Evolutionary conservation across 1,284 basidiomycete genomes (phyloP).

Genomic region (Rhodotorula sp.): DNA sequence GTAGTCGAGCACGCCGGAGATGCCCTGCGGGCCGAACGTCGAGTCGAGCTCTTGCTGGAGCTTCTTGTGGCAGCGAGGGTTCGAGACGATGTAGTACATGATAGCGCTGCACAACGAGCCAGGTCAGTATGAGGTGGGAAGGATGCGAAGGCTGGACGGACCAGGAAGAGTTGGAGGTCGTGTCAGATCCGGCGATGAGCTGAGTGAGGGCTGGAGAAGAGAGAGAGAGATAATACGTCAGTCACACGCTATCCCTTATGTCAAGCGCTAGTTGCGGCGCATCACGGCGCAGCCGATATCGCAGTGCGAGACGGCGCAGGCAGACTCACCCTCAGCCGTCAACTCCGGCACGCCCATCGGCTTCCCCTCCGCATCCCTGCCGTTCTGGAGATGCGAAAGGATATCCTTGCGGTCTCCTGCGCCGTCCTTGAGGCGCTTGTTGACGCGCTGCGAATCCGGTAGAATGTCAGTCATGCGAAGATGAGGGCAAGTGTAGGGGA

Average conservation of each 20-base stretch:
- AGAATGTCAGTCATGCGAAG: conserved; percentile 49
- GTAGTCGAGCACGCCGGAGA: conserved; percentile 41
- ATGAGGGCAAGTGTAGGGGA: neutral
- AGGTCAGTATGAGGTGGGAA: neutral
- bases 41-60: conserved; percentile 79
- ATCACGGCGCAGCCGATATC: too few relatives aligned
- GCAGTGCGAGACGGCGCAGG: too few relatives aligned
- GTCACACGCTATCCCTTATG: too few relatives aligned
- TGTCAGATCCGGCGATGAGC: conserved; percentile 74
- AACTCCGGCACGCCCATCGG: conserved; percentile 74
- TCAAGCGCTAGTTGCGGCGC: neutral
- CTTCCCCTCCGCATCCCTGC: conserved; percentile 72
- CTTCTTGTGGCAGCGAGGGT: conserved; percentile 64
- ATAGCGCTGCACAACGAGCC: conserved; percentile 56
- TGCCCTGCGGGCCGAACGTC: conserved; percentile 54
- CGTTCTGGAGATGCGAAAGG: conserved; percentile 72
- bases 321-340: conserved; percentile 65
- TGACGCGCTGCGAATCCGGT: conserved; percentile 65
- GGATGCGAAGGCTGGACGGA: neutral
- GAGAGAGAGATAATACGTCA: too few relatives aligned
- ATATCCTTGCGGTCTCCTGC: conserved; percentile 64
- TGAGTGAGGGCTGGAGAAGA: conserved; percentile 65
- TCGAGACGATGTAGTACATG: conserved; percentile 71
- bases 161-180: conserved; percentile 79
- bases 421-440: conserved; percentile 65